These are phyloP conservation scores for Rhodomyrtus psidioides DNA, from an alignment of 441 rosid genomes.

Conservation along the genomic window DNA sequence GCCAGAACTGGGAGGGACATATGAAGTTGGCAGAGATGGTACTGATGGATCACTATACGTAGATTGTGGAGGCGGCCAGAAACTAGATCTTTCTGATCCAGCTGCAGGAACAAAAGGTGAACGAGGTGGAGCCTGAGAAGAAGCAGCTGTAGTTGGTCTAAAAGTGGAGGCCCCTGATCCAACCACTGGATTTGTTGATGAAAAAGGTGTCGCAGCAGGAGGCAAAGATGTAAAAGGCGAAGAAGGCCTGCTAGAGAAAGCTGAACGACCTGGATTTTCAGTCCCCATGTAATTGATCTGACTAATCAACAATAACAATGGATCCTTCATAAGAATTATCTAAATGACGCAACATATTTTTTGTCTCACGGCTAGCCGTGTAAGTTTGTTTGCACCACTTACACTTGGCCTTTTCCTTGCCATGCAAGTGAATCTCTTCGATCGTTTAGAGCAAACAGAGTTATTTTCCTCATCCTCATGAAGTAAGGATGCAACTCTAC, in stretches of 20 bases:
- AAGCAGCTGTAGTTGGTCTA: constrained; percentile 40
- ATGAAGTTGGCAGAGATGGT: constrained; percentile 27
- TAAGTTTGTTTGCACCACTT: too few relatives aligned
- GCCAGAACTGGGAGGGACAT: constrained; percentile 32
- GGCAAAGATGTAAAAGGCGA: constrained; percentile 60
- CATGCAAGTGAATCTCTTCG: too few relatives aligned
- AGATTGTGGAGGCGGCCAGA: constrained; percentile 36
- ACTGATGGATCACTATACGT: constrained; percentile 33
- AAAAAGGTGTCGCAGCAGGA: too few relatives aligned
- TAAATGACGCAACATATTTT: too few relatives aligned
- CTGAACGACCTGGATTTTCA: constrained; percentile 64
- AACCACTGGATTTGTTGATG: too few relatives aligned
- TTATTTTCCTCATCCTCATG: too few relatives aligned
- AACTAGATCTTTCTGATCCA: constrained; percentile 28
- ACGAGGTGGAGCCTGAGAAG: constrained; percentile 37
- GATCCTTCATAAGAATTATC: too few relatives aligned
- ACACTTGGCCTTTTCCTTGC: too few relatives aligned
- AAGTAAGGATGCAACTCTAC: too few relatives aligned
- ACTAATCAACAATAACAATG: not conserved
- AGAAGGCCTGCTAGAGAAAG: constrained; percentile 44
- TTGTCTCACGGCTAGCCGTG: too few relatives aligned
- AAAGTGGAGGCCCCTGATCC: constrained; percentile 36
- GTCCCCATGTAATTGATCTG: constrained; percentile 47
- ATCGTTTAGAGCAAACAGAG: too few relatives aligned
- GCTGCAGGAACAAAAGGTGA: constrained; percentile 30